Percentiles rank a stretch among this genome's conserved stretches.
phyloP scores from a whole-genome alignment of 108 stramenopile species.

The Fragilariopsis cylindrus region DNA sequence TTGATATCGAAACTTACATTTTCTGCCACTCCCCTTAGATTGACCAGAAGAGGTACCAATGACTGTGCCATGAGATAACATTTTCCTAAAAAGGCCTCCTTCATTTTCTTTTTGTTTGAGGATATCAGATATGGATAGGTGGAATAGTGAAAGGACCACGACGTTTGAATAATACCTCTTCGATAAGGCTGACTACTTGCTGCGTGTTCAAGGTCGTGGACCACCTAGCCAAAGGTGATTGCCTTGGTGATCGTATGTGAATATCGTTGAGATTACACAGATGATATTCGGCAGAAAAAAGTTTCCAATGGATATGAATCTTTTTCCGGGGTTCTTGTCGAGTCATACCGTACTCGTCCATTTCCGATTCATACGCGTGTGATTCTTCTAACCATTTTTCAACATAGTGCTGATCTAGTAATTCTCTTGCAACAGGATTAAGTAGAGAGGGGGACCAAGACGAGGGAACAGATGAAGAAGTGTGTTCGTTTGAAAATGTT shows the following conservation, averaged over 20 bases:
- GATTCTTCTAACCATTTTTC: conserved; percentile 31
- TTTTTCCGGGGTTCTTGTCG: conserved; percentile 50
- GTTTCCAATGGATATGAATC: conserved; percentile 68
- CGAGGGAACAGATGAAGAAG: conserved; percentile 4
- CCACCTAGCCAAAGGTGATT: conserved; percentile 36
- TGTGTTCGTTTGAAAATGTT: conserved; percentile 10
- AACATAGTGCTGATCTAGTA: conserved; percentile 13
- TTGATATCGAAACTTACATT: conserved; percentile 42
- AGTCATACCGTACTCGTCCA: conserved; percentile 49
- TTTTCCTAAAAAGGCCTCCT: conserved; percentile 67
- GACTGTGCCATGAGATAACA: conserved; percentile 72
- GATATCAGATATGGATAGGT: conserved; percentile 57
- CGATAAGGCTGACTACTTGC: conserved; percentile 12
- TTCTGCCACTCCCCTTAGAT: conserved; percentile 75
- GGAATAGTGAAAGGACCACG: conserved; percentile 73
- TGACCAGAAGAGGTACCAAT: conserved; percentile 68
- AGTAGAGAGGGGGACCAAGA: conserved; percentile 19
- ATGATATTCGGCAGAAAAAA: conserved; percentile 75
- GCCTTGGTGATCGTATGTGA: conserved; percentile 62
- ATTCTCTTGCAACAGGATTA: conserved; percentile 20
- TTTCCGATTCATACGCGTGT: conserved; percentile 21
- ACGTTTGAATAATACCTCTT: conserved; percentile 59
- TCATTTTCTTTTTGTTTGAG: conserved; percentile 50
- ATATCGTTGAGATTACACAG: conserved; percentile 78
- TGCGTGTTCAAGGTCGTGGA: conserved; percentile 31